Conservation (phyloP, 1,284 basidiomycete genomes). For the Sphaerobolus stellatus region DNA sequence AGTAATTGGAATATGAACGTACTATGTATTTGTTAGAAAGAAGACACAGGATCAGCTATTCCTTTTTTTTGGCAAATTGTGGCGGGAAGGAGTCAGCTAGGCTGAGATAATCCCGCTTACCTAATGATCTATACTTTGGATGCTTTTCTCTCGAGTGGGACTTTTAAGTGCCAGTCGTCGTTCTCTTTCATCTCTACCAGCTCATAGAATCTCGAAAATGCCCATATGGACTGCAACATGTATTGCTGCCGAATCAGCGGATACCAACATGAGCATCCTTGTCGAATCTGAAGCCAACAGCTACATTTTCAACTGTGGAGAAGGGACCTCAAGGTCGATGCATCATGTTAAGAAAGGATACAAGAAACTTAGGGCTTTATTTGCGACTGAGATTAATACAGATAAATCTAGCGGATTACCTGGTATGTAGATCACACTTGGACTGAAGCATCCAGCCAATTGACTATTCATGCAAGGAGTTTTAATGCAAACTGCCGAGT, state of each 20-base stretch:
- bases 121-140: too few relatives aligned
- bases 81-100: too few relatives aligned
- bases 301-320: conserved; percentile 86
- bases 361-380: conserved; percentile 66
- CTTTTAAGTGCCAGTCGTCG: too few relatives aligned
- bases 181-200: too few relatives aligned
- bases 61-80: too few relatives aligned
- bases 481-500: conserved; percentile 82
- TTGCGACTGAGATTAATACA: conserved; percentile 66
- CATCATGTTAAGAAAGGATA: conserved; percentile 65
- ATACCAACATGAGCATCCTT: conserved; percentile 76
- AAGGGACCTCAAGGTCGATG: conserved; percentile 75
- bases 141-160: too few relatives aligned
- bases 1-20: too few relatives aligned
- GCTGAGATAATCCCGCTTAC: too few relatives aligned
- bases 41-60: too few relatives aligned
- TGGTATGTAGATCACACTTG: conserved; percentile 46
- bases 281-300: conserved; percentile 75
- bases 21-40: too few relatives aligned
- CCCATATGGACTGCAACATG: conserved; percentile 34
- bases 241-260: conserved; percentile 52
- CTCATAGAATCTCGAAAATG: background rate
- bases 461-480: conserved; percentile 49
- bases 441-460: background rate
- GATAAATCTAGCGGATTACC: conserved; percentile 67